Evolutionary conservation across 2,329 filamentous ascomycete species (phyloP).

Genomic region (Lachnellula hyalina): DNA sequence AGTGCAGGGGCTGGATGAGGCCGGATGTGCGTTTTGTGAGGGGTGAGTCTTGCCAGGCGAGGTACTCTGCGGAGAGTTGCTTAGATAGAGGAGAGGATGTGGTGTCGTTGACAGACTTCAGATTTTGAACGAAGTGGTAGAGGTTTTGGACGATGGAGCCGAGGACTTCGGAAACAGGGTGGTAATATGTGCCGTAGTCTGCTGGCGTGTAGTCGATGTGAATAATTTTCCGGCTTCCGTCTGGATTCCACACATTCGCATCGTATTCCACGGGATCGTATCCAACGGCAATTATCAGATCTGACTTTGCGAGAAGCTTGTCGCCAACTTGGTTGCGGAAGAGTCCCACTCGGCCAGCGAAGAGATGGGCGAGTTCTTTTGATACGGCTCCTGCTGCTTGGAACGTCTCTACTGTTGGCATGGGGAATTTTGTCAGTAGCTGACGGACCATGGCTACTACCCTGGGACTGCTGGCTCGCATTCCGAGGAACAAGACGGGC

Average conservation of each 20-base stretch:
- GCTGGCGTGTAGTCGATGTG: conserved; percentile 41
- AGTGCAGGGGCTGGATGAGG: conserved; percentile 41
- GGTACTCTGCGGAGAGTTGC: conserved; percentile 4
- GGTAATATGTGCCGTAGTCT: conserved; percentile 15
- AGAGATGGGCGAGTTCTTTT: conserved; percentile 38
- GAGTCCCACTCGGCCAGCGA: conserved; percentile 43
- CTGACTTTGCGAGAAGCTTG: conserved; percentile 38
- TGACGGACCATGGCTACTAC: conserved; percentile 39
- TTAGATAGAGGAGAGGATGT: conserved; percentile 2
- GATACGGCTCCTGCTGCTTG: conserved; percentile 44
- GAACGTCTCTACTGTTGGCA: conserved; percentile 46
- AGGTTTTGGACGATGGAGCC: conserved; percentile 12
- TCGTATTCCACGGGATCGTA: conserved; percentile 46
- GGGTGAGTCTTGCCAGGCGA: conserved; percentile 2
- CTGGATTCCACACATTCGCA: conserved; percentile 39
- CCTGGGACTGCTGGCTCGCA: conserved; percentile 36
- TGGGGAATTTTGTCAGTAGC: conserved; percentile 37
- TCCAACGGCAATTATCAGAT: conserved; percentile 41
- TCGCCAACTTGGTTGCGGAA: conserved; percentile 46
- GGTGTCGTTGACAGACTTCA: conserved; percentile 1
- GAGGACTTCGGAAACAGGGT: conserved; percentile 13
- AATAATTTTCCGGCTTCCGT: conserved; percentile 35
- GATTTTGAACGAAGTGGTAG: conserved; percentile 1
- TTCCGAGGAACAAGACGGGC: conserved; percentile 42
- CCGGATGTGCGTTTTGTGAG: conserved; percentile 9